A percentile compares a stretch with the other conserved stretches of the same genome.
Conservation (phyloP, 306 rosid species). For the Fagus sylvatica region DNA sequence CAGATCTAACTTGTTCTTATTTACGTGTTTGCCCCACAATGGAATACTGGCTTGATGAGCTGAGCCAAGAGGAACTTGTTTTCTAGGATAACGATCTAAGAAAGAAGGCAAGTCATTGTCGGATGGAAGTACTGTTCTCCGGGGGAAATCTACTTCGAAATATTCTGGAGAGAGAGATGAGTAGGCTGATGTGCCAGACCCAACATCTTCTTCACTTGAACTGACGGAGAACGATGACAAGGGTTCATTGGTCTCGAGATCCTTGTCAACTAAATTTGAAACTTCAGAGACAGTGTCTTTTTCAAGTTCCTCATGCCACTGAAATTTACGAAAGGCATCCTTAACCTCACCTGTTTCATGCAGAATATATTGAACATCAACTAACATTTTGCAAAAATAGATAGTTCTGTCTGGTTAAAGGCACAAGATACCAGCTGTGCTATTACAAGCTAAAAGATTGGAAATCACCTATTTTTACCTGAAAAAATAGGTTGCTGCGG, state of each 20-base stretch:
- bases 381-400: background rate
- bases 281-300: constrained; percentile 24
- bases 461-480: constrained; percentile 32
- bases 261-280: constrained; percentile 20
- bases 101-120: constrained; percentile 33
- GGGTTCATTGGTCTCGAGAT: constrained; percentile 22
- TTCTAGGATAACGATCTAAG: constrained; percentile 36
- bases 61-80: constrained; percentile 47
- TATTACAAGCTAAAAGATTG: background rate
- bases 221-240: constrained; percentile 21
- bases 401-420: constrained; percentile 3
- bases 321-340: constrained; percentile 41
- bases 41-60: constrained; percentile 57
- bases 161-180: constrained; percentile 32
- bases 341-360: constrained; percentile 37
- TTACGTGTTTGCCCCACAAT: constrained; percentile 31
- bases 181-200: constrained; percentile 30
- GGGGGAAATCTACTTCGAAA: constrained; percentile 34
- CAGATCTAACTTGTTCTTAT: constrained; percentile 3
- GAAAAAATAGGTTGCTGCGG: constrained; percentile 23
- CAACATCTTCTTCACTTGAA: constrained; percentile 44
- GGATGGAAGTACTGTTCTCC: constrained; percentile 29
- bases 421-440: background rate
- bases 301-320: constrained; percentile 40
- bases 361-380: constrained; percentile 12